Conservation (phyloP, 768 basidiomycete species). For the Hemileccinum impolitum region DNA sequence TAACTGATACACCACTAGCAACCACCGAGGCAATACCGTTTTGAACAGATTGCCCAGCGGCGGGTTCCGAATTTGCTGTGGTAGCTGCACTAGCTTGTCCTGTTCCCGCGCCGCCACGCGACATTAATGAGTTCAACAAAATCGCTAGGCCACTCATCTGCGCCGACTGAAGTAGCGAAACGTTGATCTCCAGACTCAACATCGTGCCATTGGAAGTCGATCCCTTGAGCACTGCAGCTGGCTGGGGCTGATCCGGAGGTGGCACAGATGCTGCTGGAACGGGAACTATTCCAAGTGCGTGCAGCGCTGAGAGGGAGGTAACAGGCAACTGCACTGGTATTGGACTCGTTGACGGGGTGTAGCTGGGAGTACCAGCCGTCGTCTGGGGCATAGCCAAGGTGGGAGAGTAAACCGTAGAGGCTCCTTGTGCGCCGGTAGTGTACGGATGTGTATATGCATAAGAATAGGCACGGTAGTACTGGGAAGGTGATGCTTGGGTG, state of each 20-base stretch:
- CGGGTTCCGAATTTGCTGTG: constrained; percentile 9
- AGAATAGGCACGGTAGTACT: constrained; percentile 64
- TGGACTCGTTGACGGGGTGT: constrained; percentile 28
- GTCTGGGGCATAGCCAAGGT: constrained; percentile 35
- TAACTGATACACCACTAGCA: constrained; percentile 1
- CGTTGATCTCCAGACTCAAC: constrained; percentile 76
- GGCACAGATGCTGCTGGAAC: constrained; percentile 55
- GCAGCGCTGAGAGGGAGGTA: constrained; percentile 51
- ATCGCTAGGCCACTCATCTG: constrained; percentile 76
- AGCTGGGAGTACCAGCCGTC: constrained; percentile 30
- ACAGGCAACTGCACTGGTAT: constrained; percentile 73
- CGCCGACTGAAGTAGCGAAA: constrained; percentile 65
- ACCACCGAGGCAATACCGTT: constrained; percentile 13
- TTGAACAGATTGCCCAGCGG: constrained; percentile 11
- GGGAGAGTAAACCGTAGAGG: constrained; percentile 26
- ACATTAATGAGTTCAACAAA: constrained; percentile 68
- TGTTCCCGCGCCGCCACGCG: constrained; percentile 34
- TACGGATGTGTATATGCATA: constrained; percentile 66
- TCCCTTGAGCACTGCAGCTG: constrained; percentile 58
- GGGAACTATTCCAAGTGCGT: constrained; percentile 71
- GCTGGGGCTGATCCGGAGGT: constrained; percentile 55
- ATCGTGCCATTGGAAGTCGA: constrained; percentile 69
- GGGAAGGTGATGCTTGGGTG: constrained; percentile 38
- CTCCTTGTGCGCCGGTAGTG: constrained; percentile 21
- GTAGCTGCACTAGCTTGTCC: constrained; percentile 16